Percentiles rank a stretch among this genome's conserved stretches.
Conservation (phyloP, 2,329 filamentous ascomycete species). For the Phyllosticta paracitricarpa region DNA sequence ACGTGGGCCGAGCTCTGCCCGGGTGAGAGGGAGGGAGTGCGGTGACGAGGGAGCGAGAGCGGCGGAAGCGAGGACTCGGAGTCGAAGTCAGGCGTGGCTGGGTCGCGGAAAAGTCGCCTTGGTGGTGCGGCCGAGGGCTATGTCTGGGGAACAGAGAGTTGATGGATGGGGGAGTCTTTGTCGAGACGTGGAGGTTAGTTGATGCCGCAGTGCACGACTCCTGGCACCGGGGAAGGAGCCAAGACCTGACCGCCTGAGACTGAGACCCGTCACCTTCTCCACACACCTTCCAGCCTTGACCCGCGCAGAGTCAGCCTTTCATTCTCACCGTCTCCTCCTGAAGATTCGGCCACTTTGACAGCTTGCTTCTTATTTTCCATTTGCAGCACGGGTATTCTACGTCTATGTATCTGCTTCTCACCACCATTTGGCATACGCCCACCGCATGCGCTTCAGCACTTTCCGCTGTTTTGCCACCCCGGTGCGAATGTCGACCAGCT, state of each 20-base stretch:
- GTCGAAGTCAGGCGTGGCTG: neutral
- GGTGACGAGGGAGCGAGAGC: neutral
- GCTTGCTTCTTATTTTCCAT: neutral
- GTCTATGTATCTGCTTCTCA: neutral
- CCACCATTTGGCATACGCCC: conserved; percentile 77
- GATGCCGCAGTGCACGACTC: neutral
- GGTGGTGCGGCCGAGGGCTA: neutral
- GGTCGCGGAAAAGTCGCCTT: neutral
- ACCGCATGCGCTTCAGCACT: conserved; percentile 74
- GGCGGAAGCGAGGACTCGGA: neutral
- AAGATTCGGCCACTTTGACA: neutral
- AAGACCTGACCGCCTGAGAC: neutral
- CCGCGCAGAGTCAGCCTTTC: neutral
- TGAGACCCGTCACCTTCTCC: neutral
- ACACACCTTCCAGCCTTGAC: neutral
- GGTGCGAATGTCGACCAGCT: conserved; percentile 69
- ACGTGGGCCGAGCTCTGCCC: conserved; percentile 13
- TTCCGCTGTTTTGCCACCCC: conserved; percentile 69
- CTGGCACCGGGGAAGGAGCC: neutral
- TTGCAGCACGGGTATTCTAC: neutral
- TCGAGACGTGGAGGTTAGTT: neutral
- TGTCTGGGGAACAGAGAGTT: neutral
- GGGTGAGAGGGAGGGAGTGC: conserved; percentile 4
- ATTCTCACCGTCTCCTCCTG: neutral
- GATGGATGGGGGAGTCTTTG: neutral